Base-by-base conservation (phyloP, 352 stramenopile species). In the Blastocystis sp. region DNA sequence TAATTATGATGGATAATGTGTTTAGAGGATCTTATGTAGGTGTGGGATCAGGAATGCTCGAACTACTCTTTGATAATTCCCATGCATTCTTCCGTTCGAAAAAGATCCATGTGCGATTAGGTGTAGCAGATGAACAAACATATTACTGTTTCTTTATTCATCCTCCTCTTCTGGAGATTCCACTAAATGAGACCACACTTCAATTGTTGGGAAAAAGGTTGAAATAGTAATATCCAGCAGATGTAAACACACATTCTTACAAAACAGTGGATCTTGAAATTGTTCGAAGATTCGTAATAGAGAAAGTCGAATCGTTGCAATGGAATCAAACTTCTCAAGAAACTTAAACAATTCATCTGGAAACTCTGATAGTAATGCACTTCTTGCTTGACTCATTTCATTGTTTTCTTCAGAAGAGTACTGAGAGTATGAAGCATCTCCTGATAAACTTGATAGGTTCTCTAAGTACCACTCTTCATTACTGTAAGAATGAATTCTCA, bases 131-230 rank as follows among this genome's bases (percentile, higher is more conserved):
- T 77, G 32, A 52, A 61, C 54, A 61, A 61, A n/a, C 27, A 32
- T 32, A 14, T 57, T 7, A 61, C 12, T 32, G 27, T 61, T 61
- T 61, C 3, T 61, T 61, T 32, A 61, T 14, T 12, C 19, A n/a
- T 61, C 54, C 12, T 61, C 54, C 12, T 77, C 32, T 49, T 77
- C 65, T 35, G 16, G n/a, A 5, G 51, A 43, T 46, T 83, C 71
- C 3, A 66, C 71, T 39, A 83, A 66, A 65, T 83, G 71, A 19
- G 71, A 83, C 71, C 71, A 83, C 49, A 83, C 71, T 16, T 83
- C 71, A 29, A 83, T 83, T 1, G 56, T 11, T 12, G 71, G 71
- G 51, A 83, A 83, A 32, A 83, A 42, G 2, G 71, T 43, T 2
- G 71, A 52, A 14, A 83, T 21, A 0, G 46, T 12, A n/a, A 83